A percentile compares a stretch with the other conserved stretches of the same genome.
Evolutionary conservation across 2,329 filamentous ascomycete genomes (phyloP).

Genomic region (Aureobasidium subglaciale): DNA sequence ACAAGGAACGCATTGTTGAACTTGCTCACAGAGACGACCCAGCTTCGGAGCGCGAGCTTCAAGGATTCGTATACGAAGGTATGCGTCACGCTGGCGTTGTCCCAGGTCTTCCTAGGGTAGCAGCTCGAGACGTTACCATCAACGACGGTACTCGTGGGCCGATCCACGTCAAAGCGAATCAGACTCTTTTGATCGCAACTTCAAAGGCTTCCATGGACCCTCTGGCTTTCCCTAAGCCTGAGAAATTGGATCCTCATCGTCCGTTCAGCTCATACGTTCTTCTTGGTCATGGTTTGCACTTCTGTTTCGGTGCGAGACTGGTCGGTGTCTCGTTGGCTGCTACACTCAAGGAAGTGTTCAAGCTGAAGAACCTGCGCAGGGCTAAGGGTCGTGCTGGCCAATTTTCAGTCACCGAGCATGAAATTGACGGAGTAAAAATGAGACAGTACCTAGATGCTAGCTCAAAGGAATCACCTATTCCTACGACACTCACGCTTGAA

Average conservation of each 20-base stretch:
- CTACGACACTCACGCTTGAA: constrained; percentile 36
- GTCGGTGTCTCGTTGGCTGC: constrained; percentile 35
- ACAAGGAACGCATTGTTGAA: constrained; percentile 46
- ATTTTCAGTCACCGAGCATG: constrained; percentile 39
- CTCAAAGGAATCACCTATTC: constrained; percentile 41
- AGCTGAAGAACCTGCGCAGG: constrained; percentile 37
- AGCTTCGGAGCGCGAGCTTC: constrained; percentile 40
- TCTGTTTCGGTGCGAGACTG: constrained; percentile 35
- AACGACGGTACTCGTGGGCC: constrained; percentile 42
- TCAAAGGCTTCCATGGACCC: constrained; percentile 38
- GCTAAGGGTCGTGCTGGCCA: constrained; percentile 32
- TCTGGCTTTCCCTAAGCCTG: constrained; percentile 34
- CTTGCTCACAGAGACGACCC: constrained; percentile 40
- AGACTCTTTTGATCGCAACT: constrained; percentile 39
- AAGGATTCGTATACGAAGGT: constrained; percentile 49
- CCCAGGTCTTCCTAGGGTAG: constrained; percentile 46
- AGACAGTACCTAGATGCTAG: constrained; percentile 43
- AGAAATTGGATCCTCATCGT: constrained; percentile 37
- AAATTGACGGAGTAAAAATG: constrained; percentile 43
- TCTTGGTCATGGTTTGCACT: constrained; percentile 36
- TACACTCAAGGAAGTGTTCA: constrained; percentile 40
- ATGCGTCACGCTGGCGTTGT: constrained; percentile 48
- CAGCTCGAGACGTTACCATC: constrained; percentile 36
- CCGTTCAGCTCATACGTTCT: constrained; percentile 33
- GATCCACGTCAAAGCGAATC: constrained; percentile 38